phyloP scores from a whole-genome alignment of 1,139 yeast species.

The Schwanniomyces etchellsii region DNA sequence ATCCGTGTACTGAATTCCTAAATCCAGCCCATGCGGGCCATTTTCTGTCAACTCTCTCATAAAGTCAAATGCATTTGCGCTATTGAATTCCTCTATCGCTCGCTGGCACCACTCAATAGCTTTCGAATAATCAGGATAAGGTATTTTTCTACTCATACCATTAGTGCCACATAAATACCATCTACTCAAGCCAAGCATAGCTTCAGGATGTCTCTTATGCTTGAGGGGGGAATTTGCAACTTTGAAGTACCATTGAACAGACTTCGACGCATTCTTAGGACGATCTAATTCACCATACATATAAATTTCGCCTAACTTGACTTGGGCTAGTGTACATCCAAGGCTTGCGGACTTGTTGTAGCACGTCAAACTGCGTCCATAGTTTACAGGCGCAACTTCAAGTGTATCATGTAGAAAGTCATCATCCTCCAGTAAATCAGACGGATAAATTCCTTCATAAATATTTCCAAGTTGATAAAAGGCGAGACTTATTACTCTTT shows the following conservation, averaged over 20 bases:
- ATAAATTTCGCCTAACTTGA: conserved; percentile 78
- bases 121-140: conserved; percentile 65
- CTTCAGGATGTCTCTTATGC: conserved; percentile 70
- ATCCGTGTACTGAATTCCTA: no score
- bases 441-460: conserved; percentile 61
- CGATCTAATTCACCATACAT: conserved; percentile 79
- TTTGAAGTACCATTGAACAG: conserved; percentile 85
- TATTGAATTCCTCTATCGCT: conserved; percentile 68
- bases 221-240: conserved; percentile 57
- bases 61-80: conserved; percentile 13
- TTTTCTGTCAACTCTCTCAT: no score
- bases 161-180: conserved; percentile 87
- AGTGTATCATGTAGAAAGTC: conserved; percentile 30
- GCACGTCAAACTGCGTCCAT: conserved; percentile 57
- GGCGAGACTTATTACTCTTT: conserved; percentile 39
- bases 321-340: conserved; percentile 77
- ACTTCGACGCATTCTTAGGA: conserved; percentile 60
- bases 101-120: conserved; percentile 89
- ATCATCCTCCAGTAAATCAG: conserved; percentile 34
- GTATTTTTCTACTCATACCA: conserved; percentile 45
- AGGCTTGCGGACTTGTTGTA: conserved; percentile 75
- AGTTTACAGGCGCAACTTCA: conserved; percentile 42
- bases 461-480: conserved; percentile 58
- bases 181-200: conserved; percentile 84
- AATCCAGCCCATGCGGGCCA: no score